phyloP scores from a whole-genome alignment of 169 alveolate species.

The Theileria annulata region DNA sequence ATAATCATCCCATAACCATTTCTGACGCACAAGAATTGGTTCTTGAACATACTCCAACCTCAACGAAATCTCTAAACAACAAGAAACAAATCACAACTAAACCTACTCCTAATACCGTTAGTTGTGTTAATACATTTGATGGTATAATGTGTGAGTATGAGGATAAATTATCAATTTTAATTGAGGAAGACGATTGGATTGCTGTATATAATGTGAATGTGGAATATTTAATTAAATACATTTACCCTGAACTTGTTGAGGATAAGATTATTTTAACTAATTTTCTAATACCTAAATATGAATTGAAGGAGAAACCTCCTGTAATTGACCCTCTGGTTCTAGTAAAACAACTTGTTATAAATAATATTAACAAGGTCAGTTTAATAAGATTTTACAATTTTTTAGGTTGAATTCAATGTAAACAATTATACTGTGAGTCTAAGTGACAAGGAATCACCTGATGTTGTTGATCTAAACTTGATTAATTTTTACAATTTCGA shows the following conservation, averaged over 20 bases:
- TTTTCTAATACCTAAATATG: conserved; percentile 2
- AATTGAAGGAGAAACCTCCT: not conserved
- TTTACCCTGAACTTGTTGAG: not conserved
- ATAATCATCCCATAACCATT: not conserved
- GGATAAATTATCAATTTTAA: not conserved
- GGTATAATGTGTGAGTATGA: not conserved
- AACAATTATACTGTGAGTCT: not conserved
- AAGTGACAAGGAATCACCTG: not conserved
- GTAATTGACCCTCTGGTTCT: not conserved
- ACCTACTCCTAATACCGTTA: not conserved
- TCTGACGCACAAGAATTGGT: not conserved
- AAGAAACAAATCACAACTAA: not conserved
- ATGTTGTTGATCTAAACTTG: conserved; percentile 6
- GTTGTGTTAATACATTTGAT: too few relatives aligned
- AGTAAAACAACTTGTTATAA: not conserved
- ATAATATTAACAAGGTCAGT: conserved; percentile 18
- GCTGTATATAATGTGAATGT: not conserved
- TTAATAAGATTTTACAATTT: not conserved
- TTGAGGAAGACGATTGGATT: not conserved
- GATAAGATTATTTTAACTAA: conserved; percentile 7
- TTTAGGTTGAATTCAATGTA: conserved; percentile 11
- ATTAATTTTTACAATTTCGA: conserved; percentile 40
- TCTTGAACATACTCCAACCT: not conserved
- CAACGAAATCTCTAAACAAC: not conserved
- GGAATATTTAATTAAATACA: not conserved